phyloP scores from a whole-genome alignment of 1,284 basidiomycete species.

The Apiotrichum laibachii region DNA sequence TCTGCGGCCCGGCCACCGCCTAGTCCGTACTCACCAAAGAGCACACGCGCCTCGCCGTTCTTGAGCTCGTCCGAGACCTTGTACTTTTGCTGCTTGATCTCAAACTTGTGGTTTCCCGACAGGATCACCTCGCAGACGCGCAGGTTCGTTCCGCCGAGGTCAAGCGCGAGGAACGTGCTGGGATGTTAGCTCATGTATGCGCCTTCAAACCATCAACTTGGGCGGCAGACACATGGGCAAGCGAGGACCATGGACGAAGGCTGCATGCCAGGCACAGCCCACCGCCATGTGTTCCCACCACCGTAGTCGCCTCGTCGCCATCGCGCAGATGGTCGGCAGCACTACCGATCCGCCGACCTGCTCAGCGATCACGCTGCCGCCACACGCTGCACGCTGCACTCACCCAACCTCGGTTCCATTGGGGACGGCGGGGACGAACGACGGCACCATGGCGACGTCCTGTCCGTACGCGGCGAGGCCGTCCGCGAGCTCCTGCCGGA shows the following conservation, averaged over 20 bases:
- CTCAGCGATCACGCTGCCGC: background rate
- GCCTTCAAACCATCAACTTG: background rate
- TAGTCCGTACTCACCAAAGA: conserved; percentile 67
- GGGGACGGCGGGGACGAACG: conserved; percentile 85
- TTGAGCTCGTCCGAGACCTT: conserved; percentile 86
- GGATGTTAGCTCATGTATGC: conserved; percentile 1
- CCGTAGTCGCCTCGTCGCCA: background rate
- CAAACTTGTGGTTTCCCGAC: conserved; percentile 83
- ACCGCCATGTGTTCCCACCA: background rate
- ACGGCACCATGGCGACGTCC: conserved; percentile 87
- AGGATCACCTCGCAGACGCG: conserved; percentile 91
- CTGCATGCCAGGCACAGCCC: too few species aligned
- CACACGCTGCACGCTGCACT: conserved; percentile 40
- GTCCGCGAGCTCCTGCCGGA: conserved; percentile 69
- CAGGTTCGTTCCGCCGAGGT: conserved; percentile 93
- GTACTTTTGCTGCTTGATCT: conserved; percentile 88
- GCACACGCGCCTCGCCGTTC: conserved; percentile 73
- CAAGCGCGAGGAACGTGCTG: conserved; percentile 88
- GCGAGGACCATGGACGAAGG: background rate
- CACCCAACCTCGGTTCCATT: conserved; percentile 87
- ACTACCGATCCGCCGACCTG: too few species aligned
- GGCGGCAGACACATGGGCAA: background rate
- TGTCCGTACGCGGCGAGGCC: conserved; percentile 71
- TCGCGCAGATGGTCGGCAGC: background rate
- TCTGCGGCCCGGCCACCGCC: too few species aligned